These are phyloP conservation scores for Solanum ossicruentum DNA, from an alignment of 257 asterid genomes.

Conservation along the genomic window DNA sequence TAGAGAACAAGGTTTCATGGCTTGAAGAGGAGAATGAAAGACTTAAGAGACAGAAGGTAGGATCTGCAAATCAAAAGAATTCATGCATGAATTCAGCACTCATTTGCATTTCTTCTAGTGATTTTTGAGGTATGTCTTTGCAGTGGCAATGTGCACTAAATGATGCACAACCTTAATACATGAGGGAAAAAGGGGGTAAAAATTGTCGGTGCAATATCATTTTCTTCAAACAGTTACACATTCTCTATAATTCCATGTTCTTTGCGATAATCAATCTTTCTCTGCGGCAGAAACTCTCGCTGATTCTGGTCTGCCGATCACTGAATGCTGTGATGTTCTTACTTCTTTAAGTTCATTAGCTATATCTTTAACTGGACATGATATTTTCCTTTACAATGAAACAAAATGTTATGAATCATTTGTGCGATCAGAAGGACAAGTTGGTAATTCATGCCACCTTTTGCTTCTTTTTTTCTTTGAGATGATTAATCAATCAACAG, in stretches of 20 bases:
- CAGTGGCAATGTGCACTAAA: not conserved
- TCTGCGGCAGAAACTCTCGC: not conserved
- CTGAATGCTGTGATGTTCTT: not conserved
- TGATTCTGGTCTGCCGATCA: not conserved
- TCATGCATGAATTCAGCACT: not conserved
- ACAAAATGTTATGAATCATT: not conserved
- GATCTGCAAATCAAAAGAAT: conserved; percentile 2
- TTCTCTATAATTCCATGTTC: not conserved
- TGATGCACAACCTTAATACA: not conserved
- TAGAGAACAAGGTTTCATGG: conserved; percentile 81
- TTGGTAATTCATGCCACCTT: not conserved
- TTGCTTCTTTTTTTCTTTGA: not conserved
- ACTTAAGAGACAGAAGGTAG: conserved; percentile 71
- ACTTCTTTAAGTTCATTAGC: not conserved
- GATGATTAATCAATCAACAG: not conserved
- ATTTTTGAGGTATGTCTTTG: not conserved
- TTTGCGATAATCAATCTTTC: not conserved
- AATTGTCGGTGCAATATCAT: not conserved
- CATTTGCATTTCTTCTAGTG: not conserved
- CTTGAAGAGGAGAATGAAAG: conserved; percentile 87
- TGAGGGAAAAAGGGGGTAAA: too few relatives aligned
- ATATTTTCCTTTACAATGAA: not conserved
- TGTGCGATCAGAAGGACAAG: not conserved
- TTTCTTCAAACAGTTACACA: not conserved
- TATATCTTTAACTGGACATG: not conserved